Conservation (phyloP, 2,329 filamentous ascomycete genomes). For the Pyricularia pennisetigena region DNA sequence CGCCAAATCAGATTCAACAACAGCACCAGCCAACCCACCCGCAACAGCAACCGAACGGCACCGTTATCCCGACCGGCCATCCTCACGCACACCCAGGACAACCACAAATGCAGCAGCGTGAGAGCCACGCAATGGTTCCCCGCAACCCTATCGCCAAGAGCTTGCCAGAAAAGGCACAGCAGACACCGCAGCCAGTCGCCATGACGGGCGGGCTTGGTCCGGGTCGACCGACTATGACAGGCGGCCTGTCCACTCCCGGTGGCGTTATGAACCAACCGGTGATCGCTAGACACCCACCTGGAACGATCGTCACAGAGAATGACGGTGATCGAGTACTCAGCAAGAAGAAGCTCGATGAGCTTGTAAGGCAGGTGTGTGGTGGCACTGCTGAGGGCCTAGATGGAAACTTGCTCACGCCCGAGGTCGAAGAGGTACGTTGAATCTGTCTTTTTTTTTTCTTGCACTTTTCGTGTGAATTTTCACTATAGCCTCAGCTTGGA, state of each 20-base stretch:
- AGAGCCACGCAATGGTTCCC: constrained; percentile 12
- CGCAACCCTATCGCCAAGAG: constrained; percentile 81
- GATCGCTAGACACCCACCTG: constrained; percentile 60
- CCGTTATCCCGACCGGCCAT: constrained; percentile 17
- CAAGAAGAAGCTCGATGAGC: constrained; percentile 94
- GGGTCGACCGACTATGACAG: constrained; percentile 73
- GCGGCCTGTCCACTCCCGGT: constrained; percentile 65
- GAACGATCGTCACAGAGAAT: constrained; percentile 73
- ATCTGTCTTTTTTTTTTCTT: not conserved
- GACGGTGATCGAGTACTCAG: constrained; percentile 90
- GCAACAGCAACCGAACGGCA: constrained; percentile 13
- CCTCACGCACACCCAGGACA: constrained; percentile 13
- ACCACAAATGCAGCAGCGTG: constrained; percentile 25
- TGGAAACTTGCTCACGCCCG: constrained; percentile 71
- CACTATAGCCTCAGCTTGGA: not conserved
- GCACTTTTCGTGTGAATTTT: not conserved
- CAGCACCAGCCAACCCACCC: constrained; percentile 5
- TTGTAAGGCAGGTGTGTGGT: constrained; percentile 88
- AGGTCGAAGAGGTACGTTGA: constrained; percentile 79
- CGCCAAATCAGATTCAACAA: constrained; percentile 5
- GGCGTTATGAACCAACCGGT: constrained; percentile 85
- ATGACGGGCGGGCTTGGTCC: constrained; percentile 53
- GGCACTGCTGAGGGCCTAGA: constrained; percentile 63
- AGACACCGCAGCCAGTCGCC: constrained; percentile 62
- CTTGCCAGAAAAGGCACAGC: constrained; percentile 56